Evolutionary conservation across 306 rosid species (phyloP).

Genomic region (Malus sylvestris): DNA sequence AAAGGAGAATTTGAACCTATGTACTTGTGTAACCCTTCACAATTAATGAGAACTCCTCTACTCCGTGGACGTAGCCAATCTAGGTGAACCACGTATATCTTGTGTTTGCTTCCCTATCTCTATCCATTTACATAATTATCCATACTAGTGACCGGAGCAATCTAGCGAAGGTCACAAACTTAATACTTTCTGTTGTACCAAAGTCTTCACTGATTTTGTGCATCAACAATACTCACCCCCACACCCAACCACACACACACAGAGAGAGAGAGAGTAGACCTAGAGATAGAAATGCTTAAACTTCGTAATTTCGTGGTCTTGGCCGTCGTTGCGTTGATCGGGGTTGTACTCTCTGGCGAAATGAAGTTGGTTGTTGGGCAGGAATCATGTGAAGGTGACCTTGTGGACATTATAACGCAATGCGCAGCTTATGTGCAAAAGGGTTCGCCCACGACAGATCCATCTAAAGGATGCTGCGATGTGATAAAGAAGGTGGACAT

Average conservation of each 20-base stretch:
- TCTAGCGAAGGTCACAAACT: no score
- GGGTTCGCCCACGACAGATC: neutral
- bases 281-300: constrained; percentile 9
- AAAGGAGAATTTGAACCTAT: no score
- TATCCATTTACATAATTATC: no score
- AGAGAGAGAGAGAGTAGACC: neutral
- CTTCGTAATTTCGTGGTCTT: neutral
- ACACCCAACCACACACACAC: neutral
- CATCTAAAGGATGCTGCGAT: neutral
- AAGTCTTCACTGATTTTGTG: no score
- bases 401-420: constrained; percentile 1
- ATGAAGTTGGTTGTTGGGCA: constrained; percentile 8
- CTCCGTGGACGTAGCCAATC: no score
- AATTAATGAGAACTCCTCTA: no score
- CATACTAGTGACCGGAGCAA: no score
- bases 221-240: neutral
- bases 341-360: neutral
- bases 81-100: no score
- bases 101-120: no score
- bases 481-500: constrained; percentile 4
- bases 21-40: no score
- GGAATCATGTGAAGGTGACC: constrained; percentile 11
- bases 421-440: constrained; percentile 13
- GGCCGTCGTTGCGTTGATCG: neutral
- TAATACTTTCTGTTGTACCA: no score